Conservation (phyloP, 1,284 basidiomycete species). For the Apiotrichum laibachii region DNA sequence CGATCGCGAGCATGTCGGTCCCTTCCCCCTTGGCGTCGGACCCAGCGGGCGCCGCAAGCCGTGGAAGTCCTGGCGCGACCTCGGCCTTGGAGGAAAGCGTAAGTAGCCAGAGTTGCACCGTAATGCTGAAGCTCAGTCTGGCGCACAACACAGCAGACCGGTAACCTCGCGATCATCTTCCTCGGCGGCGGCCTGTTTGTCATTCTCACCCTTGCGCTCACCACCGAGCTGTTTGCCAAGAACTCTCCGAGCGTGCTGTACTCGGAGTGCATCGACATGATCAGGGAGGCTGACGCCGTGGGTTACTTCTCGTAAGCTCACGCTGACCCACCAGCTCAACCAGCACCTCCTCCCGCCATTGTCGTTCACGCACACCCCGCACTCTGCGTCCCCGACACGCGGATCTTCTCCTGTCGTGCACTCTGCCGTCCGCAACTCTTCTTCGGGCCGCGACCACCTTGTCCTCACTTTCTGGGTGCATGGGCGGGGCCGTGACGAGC, state of each 20-base stretch:
- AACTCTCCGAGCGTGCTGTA: conserved; percentile 91
- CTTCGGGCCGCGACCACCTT: conserved; percentile 47
- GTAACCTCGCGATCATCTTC: conserved; percentile 77
- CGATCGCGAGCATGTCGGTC: conserved; percentile 60
- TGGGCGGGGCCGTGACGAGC: conserved; percentile 46
- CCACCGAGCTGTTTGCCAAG: conserved; percentile 83
- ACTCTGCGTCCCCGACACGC: conserved; percentile 42
- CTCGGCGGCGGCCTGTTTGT: conserved; percentile 77
- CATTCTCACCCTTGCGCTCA: conserved; percentile 77
- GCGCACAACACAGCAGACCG: conserved; percentile 72
- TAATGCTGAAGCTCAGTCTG: conserved; percentile 56
- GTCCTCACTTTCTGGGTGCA: conserved; percentile 51
- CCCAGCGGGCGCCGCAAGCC: conserved; percentile 55
- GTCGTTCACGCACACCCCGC: conserved; percentile 48
- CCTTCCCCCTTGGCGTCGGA: conserved; percentile 74
- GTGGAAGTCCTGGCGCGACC: conserved; percentile 67
- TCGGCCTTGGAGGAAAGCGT: conserved; percentile 80
- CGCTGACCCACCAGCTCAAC: conserved; percentile 35
- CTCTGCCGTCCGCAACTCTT: conserved; percentile 39
- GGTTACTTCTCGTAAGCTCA: conserved; percentile 10
- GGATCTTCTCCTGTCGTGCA: conserved; percentile 44
- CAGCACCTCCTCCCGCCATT: conserved; percentile 48
- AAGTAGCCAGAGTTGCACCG: conserved; percentile 37
- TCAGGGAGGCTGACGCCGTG: conserved; percentile 70
- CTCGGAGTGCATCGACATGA: conserved; percentile 77